phyloP scores from a whole-genome alignment of 345 rosid species.

The Gossypium herbaceum region DNA sequence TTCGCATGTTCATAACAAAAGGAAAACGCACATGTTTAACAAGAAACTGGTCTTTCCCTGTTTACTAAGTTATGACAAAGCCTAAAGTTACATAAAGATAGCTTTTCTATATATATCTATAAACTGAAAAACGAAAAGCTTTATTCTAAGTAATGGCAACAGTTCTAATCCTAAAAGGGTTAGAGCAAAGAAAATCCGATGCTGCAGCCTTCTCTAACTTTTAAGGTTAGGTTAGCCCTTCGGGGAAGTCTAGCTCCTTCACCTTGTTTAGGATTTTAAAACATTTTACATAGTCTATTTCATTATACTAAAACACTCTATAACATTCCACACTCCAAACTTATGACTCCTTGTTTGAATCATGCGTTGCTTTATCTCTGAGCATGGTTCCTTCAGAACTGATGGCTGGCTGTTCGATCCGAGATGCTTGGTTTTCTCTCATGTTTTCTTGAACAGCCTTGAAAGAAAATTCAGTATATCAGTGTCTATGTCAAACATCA shows the following conservation, averaged over 20 bases:
- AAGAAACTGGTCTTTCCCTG: no score
- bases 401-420: slow-evolving; percentile 15
- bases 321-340: not conserved
- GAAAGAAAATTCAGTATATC: slow-evolving; percentile 9
- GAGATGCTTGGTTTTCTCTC: slow-evolving; percentile 38
- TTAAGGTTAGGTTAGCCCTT: not conserved
- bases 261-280: slow-evolving; percentile 3
- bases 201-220: slow-evolving; percentile 6
- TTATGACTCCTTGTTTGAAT: not conserved
- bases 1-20: no score
- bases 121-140: not conserved
- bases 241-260: not conserved
- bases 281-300: not conserved
- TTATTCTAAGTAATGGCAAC: not conserved
- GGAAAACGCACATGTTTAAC: no score
- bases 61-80: not conserved
- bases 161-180: slow-evolving; percentile 1
- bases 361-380: slow-evolving; percentile 14
- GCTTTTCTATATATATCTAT: not conserved
- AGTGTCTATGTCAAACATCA: slow-evolving; percentile 8
- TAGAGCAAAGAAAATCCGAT: not conserved
- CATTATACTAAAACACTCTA: not conserved
- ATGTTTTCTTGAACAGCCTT: slow-evolving; percentile 92
- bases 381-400: slow-evolving; percentile 14
- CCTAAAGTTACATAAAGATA: not conserved